phyloP scores from a whole-genome alignment of 305 asterid genomes.

The Fraxinus angustifolia region DNA sequence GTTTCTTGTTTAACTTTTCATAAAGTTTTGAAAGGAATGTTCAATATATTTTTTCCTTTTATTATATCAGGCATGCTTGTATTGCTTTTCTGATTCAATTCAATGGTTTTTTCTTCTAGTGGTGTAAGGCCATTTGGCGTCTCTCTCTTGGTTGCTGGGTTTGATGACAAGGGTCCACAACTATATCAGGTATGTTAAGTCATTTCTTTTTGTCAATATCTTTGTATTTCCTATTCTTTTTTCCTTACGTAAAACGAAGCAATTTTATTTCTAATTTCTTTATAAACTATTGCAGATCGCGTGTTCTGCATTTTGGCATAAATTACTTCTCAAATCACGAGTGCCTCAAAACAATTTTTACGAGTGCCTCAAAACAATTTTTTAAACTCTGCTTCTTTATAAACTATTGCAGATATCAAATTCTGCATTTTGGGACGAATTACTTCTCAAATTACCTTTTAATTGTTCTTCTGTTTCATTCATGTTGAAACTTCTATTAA shows the following conservation, averaged over 20 bases:
- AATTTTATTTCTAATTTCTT: background rate
- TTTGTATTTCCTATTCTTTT: slow-evolving; percentile 18
- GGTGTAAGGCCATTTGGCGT: slow-evolving; percentile 99
- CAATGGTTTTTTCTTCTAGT: slow-evolving; percentile 35
- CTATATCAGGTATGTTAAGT: slow-evolving; percentile 69
- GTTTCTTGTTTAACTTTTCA: background rate
- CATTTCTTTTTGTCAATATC: slow-evolving; percentile 7
- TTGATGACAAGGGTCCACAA: slow-evolving; percentile 98
- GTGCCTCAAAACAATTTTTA: background rate
- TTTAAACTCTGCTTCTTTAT: background rate
- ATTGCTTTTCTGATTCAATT: slow-evolving; percentile 11
- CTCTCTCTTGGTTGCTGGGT: slow-evolving; percentile 90
- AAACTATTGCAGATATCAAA: background rate
- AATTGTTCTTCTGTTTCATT: background rate
- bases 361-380: background rate
- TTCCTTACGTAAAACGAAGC: background rate
- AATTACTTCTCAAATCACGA: background rate
- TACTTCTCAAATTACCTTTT: background rate
- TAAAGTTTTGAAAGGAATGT: background rate
- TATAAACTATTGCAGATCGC: background rate
- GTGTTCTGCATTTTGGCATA: background rate
- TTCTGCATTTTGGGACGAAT: background rate
- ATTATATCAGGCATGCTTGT: background rate
- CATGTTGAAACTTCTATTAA: background rate
- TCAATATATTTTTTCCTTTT: background rate